phyloP scores from a whole-genome alignment of 306 rosid species.

The Lathyrus oleraceus region DNA sequence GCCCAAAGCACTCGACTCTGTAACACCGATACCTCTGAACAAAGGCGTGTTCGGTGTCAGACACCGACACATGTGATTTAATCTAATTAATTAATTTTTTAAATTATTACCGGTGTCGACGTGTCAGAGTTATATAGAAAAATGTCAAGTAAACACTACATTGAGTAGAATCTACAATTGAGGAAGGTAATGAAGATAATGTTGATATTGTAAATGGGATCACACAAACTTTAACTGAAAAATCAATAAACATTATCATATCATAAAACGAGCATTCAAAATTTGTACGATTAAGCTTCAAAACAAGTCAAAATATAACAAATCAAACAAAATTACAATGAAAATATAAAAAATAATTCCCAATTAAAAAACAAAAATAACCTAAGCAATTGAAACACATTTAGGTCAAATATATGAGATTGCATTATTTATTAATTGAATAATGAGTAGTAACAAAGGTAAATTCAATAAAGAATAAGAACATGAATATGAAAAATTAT shows the following conservation, averaged over 20 bases:
- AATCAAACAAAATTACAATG: conserved; percentile 17
- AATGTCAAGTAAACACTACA: not conserved
- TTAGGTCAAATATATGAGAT: conserved; percentile 10
- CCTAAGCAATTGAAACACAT: conserved; percentile 6
- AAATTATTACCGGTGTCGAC: too few species aligned
- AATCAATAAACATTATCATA: conserved; percentile 1
- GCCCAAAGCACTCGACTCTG: not conserved
- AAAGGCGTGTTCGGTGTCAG: too few species aligned
- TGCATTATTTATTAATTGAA: not conserved
- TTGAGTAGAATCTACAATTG: not conserved
- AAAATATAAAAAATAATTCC: not conserved
- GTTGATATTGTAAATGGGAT: conserved; percentile 5
- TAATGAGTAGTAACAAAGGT: not conserved
- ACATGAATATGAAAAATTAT: conserved; percentile 6
- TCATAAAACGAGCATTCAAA: conserved; percentile 22
- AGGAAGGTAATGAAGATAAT: conserved; percentile 5
- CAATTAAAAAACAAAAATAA: conserved; percentile 17
- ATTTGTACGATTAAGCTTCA: conserved; percentile 4
- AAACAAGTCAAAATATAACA: not conserved
- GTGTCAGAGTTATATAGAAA: not conserved
- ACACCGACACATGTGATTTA: too few species aligned
- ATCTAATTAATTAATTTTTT: too few species aligned
- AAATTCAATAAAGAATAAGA: not conserved
- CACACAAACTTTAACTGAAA: not conserved
- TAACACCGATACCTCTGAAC: too few species aligned